These are phyloP conservation scores for Phytophthora syringae DNA, from an alignment of 352 stramenopile genomes.

Conservation along the genomic window DNA sequence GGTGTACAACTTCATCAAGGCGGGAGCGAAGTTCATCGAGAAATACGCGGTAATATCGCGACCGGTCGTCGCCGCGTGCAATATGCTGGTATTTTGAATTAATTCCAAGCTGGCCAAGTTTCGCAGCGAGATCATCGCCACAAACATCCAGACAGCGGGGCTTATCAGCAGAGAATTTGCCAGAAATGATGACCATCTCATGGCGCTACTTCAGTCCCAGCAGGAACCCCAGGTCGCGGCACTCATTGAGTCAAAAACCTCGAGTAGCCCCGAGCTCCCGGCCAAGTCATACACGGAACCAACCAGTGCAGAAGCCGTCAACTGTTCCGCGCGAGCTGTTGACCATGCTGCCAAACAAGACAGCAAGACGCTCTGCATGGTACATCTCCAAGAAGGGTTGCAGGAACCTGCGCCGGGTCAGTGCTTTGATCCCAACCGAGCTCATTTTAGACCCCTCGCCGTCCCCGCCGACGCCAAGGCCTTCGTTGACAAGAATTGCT, in stretches of 20 bases:
- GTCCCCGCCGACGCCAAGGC: slow-evolving; percentile 7
- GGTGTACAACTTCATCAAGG: neutral
- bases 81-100: no score
- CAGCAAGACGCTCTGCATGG: slow-evolving; percentile 10
- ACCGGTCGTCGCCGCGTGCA: no score
- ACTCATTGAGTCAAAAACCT: no score
- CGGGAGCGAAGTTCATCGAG: neutral
- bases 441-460: slow-evolving; percentile 7
- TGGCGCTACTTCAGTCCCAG: neutral
- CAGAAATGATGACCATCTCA: no score
- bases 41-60: no score
- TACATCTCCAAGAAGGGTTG: slow-evolving; percentile 13
- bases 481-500: slow-evolving; percentile 15
- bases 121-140: no score
- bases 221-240: no score
- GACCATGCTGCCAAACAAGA: slow-evolving; percentile 10
- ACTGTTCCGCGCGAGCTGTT: neutral
- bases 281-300: no score
- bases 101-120: no score
- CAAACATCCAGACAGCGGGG: no score
- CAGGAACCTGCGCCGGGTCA: slow-evolving; percentile 1
- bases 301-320: neutral
- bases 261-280: no score
- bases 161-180: no score
- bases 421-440: slow-evolving; percentile 7